phyloP scores from a whole-genome alignment of 1,139 yeast genomes.

The Hansenula sp. region DNA sequence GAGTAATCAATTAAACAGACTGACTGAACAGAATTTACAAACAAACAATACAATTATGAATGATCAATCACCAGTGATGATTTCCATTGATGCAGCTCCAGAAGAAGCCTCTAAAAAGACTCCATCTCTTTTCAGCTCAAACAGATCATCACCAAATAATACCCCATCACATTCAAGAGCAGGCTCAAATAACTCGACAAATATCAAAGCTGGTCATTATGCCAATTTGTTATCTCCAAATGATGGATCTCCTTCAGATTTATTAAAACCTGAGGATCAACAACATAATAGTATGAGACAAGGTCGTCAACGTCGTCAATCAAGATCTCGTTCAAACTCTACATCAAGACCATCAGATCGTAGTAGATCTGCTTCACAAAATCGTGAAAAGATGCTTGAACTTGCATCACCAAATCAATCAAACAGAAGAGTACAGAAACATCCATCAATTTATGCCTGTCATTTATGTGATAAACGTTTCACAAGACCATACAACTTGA shows the following conservation, averaged over 20 bases:
- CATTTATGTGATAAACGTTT: conserved; percentile 80
- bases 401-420: conserved; percentile 48
- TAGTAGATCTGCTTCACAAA: conserved; percentile 29
- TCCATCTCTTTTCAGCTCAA: conserved; percentile 21
- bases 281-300: conserved; percentile 17
- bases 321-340: conserved; percentile 16
- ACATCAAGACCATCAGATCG: conserved; percentile 15
- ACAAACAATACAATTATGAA: conserved; percentile 1
- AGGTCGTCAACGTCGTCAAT: conserved; percentile 20
- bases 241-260: conserved; percentile 2
- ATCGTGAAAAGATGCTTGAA: conserved; percentile 58
- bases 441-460: conserved; percentile 79
- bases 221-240: conserved; percentile 7
- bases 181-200: conserved; percentile 12
- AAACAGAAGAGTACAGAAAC: conserved; percentile 61
- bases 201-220: conserved; percentile 16
- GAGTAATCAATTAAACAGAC: conserved; percentile 8
- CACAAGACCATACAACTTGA: conserved; percentile 87
- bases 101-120: conserved; percentile 11
- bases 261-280: conserved; percentile 14
- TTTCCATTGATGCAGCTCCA: conserved; percentile 17
- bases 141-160: conserved; percentile 17
- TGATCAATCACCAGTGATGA: conserved; percentile 11
- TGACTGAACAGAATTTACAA: conserved; percentile 5
- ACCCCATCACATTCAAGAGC: conserved; percentile 18